A percentile compares a stretch with the other conserved stretches of the same genome.
Conservation (phyloP, 495 filamentous ascomycete genomes). For the Xanthoparmelia taractica region DNA sequence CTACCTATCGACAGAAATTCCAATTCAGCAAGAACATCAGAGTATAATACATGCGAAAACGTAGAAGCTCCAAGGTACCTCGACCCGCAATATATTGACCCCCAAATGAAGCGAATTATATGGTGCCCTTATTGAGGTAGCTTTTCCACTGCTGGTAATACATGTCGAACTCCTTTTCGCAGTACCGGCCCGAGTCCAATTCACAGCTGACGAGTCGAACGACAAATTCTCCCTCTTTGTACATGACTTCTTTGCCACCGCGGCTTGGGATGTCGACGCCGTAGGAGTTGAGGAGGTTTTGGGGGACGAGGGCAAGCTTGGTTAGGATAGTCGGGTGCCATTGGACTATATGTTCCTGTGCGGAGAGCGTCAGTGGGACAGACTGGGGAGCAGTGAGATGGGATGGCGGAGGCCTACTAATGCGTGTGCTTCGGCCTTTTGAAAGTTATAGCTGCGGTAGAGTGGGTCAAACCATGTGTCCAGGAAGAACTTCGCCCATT, state of each 20-base stretch:
- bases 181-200: slow-evolving; percentile 46
- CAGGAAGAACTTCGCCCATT: slow-evolving; percentile 87
- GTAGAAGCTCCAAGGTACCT: background rate
- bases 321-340: slow-evolving; percentile 98
- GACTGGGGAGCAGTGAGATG: background rate
- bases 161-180: slow-evolving; percentile 59
- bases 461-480: slow-evolving; percentile 96
- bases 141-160: slow-evolving; percentile 43
- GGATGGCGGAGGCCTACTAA: slow-evolving; percentile 51
- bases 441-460: slow-evolving; percentile 88
- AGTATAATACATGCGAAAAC: background rate
- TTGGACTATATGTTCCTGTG: slow-evolving; percentile 80
- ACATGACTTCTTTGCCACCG: slow-evolving; percentile 39
- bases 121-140: slow-evolving; percentile 12
- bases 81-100: background rate
- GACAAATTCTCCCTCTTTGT: slow-evolving; percentile 80
- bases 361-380: background rate
- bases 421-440: slow-evolving; percentile 87
- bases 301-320: slow-evolving; percentile 76
- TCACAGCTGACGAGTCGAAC: slow-evolving; percentile 68
- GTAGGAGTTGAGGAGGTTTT: slow-evolving; percentile 75
- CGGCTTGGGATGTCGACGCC: slow-evolving; percentile 40
- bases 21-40: background rate
- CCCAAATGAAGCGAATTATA: slow-evolving; percentile 3
- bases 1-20: background rate